Percentiles rank a stretch among this genome's conserved stretches.
phyloP scores from a whole-genome alignment of 257 asterid species.

The Ballota nigra region DNA sequence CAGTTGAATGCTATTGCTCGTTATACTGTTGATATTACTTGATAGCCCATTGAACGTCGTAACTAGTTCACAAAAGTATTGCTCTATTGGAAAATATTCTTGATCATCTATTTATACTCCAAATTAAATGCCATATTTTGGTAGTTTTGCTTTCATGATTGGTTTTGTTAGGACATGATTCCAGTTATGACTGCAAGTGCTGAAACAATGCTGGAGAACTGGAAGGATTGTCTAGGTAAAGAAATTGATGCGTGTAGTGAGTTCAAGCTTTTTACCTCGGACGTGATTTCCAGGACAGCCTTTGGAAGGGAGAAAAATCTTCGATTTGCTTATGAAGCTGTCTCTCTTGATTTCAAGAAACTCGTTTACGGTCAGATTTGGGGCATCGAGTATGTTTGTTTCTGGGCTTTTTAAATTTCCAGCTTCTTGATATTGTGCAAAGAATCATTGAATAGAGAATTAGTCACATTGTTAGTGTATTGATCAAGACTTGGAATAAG shows the following conservation, averaged over 20 bases:
- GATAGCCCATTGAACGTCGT: too few relatives aligned
- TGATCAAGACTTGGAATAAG: too few relatives aligned
- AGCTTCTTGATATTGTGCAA: neutral
- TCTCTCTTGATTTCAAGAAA: constrained; percentile 22
- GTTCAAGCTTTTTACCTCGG: constrained; percentile 44
- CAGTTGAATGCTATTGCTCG: too few relatives aligned
- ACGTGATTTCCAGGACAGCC: constrained; percentile 61
- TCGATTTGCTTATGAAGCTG: constrained; percentile 37
- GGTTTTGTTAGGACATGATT: constrained; percentile 26
- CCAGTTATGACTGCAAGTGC: constrained; percentile 51
- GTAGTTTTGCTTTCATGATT: neutral
- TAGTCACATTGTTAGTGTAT: too few relatives aligned
- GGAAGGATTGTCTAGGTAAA: constrained; percentile 32
- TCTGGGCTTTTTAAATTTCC: neutral
- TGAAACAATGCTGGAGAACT: constrained; percentile 41
- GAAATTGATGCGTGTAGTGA: constrained; percentile 46
- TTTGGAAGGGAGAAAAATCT: constrained; percentile 60
- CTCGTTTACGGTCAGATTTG: constrained; percentile 15
- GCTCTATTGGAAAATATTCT: neutral
- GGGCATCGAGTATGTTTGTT: constrained; percentile 24
- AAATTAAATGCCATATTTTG: neutral
- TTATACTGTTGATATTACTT: too few relatives aligned
- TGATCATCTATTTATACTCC: neutral
- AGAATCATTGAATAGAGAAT: too few relatives aligned
- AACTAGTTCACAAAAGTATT: too few relatives aligned